Base-by-base conservation (phyloP, 805 yeast species). In the Debaryomyces hansenii region DNA sequence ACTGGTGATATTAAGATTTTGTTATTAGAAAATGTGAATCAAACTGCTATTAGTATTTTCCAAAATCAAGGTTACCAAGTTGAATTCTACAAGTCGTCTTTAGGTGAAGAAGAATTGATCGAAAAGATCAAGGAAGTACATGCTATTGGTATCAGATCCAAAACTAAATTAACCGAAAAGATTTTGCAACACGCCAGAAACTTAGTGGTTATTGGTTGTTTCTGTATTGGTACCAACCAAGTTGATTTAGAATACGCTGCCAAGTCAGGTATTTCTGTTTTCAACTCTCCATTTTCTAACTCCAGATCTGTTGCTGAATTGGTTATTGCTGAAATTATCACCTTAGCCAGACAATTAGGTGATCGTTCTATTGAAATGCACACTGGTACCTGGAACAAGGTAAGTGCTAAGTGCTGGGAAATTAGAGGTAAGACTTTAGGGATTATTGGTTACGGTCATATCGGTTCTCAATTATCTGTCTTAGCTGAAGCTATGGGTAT, bases 161-260 rank as follows among this genome's bases (percentile, higher is more conserved):
- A 94, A 78, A 94, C 99, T 42, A 87, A 84, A 69, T 77, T 94
- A 63, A 88, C 90, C 35, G 85, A 81, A 56, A 83, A 82, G 43
- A 83, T 94, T 24, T 77, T 94, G 59, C 76, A 81, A 53, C 88
- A 87, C 59, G 99, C 99, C 47, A 86, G 84, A 67, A 89, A 92
- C 75, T 78, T 94, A 69, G 87, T 87, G 21, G 91, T 82, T 28
- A 77, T 94, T 69, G 99, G 99, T 47, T 94, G 99, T 76, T 94
- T 94, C 87, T 94, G 99, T 79, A 94, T 94, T 58, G 99, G 99
- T 62, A 94, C 98, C 51, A 94, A 94, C 75, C 99, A 94, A 75
- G 99, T 94, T 46, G 95, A 94, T 67, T 78, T 91, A 53, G 88
- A 87, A 57, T 87, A 66, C 59, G 99, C 99, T 47, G 97, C 98